A percentile compares a stretch with the other conserved stretches of the same genome.
phyloP scores from a whole-genome alignment of 78 protist genomes.

The Creolimax fragrantissima region DNA sequence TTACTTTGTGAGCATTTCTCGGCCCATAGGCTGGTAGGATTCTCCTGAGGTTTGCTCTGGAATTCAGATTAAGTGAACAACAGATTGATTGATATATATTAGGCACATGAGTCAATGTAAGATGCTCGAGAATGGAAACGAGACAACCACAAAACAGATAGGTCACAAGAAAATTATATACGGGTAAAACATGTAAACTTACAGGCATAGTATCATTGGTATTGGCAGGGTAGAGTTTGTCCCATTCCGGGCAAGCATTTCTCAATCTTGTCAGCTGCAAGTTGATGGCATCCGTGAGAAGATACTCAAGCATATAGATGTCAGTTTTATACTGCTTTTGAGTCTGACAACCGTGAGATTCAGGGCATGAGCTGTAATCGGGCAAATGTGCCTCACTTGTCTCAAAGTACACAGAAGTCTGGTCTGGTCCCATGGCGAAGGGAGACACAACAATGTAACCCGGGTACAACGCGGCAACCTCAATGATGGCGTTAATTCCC shows the following conservation, averaged over 20 bases:
- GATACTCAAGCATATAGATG: background rate
- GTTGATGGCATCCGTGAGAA: background rate
- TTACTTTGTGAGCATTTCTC: background rate
- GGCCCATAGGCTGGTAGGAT: background rate
- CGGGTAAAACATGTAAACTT: too few species aligned
- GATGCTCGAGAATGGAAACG: too few species aligned
- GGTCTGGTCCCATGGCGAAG: constrained; percentile 11
- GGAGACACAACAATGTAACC: background rate
- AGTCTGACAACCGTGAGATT: background rate
- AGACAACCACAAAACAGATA: too few species aligned
- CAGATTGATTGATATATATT: too few species aligned
- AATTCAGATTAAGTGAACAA: too few species aligned
- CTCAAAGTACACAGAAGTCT: background rate
- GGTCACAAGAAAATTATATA: too few species aligned
- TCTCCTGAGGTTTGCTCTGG: background rate
- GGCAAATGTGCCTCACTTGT: constrained; percentile 19
- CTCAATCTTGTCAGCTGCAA: background rate
- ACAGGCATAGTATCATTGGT: too few species aligned
- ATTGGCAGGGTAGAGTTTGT: background rate
- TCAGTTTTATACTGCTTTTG: constrained; percentile 9
- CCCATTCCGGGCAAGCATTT: constrained; percentile 12
- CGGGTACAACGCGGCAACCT: background rate
- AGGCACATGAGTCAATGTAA: too few species aligned
- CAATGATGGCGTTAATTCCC: background rate
- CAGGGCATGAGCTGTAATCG: constrained; percentile 1